These are phyloP conservation scores for Gossypium schwendimanii DNA, from an alignment of 441 rosid genomes.

Conservation along the genomic window DNA sequence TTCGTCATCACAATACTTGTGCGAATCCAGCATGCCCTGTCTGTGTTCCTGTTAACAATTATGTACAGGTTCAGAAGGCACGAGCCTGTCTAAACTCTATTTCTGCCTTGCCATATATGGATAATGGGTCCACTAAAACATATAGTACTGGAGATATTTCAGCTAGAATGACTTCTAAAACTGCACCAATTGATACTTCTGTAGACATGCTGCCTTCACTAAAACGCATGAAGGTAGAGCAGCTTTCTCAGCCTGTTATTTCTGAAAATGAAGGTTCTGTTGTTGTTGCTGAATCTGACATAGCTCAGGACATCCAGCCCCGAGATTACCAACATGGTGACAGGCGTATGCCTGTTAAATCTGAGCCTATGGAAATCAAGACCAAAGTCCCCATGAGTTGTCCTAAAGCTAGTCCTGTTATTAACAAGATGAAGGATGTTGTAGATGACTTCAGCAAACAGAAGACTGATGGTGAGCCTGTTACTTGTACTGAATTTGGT, in stretches of 20 bases:
- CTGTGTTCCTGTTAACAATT: slow-evolving; percentile 78
- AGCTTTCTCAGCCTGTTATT: slow-evolving; percentile 41
- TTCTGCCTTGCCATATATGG: slow-evolving; percentile 30
- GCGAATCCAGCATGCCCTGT: slow-evolving; percentile 78
- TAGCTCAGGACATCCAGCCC: slow-evolving; percentile 26
- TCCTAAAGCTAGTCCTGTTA: slow-evolving; percentile 47
- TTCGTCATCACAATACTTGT: slow-evolving; percentile 67
- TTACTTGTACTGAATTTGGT: slow-evolving; percentile 28
- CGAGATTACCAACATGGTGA: slow-evolving; percentile 28
- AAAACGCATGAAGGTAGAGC: slow-evolving; percentile 89
- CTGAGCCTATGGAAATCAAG: slow-evolving; percentile 59
- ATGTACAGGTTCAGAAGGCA: slow-evolving; percentile 46
- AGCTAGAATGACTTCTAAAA: slow-evolving; percentile 34
- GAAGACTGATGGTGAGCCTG: slow-evolving; percentile 38
- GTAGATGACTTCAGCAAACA: slow-evolving; percentile 42
- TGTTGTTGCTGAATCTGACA: slow-evolving; percentile 31
- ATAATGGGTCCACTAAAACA: slow-evolving; percentile 37
- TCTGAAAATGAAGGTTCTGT: slow-evolving; percentile 46
- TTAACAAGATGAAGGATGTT: slow-evolving; percentile 41
- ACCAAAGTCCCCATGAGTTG: slow-evolving; percentile 47
- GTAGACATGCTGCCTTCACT: slow-evolving; percentile 67
- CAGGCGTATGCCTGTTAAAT: slow-evolving; percentile 37
- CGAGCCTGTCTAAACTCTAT: slow-evolving; percentile 39
- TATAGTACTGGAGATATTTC: slow-evolving; percentile 41
- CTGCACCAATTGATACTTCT: slow-evolving; percentile 41